Evolutionary conservation across 2,329 filamentous ascomycete genomes (phyloP).

Genomic region (Mycosphaerella sp.): DNA sequence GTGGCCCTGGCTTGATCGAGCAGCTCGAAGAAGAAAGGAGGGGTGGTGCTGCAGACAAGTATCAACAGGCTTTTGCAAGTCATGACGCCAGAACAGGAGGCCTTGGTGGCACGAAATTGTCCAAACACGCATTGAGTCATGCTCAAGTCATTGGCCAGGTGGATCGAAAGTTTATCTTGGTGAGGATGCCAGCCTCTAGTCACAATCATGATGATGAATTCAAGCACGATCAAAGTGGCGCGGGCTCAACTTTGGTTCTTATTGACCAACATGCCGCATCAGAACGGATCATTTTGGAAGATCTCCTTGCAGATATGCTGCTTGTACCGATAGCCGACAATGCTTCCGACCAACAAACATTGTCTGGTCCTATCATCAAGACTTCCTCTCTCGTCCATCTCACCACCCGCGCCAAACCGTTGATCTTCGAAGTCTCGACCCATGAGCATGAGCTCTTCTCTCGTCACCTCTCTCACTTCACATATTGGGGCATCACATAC

Average conservation of each 20-base stretch:
- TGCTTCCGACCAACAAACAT: neutral
- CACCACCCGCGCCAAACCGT: slow-evolving; percentile 42
- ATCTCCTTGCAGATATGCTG: slow-evolving; percentile 57
- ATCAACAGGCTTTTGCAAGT: neutral
- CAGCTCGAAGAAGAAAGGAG: slow-evolving; percentile 6
- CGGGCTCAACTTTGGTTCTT: slow-evolving; percentile 54
- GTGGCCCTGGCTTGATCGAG: slow-evolving; percentile 20
- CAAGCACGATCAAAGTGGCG: slow-evolving; percentile 9
- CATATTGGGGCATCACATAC: slow-evolving; percentile 68
- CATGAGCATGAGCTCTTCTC: slow-evolving; percentile 57
- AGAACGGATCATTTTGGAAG: slow-evolving; percentile 75
- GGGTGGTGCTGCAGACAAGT: slow-evolving; percentile 13
- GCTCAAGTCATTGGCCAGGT: slow-evolving; percentile 74
- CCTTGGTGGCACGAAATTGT: slow-evolving; percentile 43
- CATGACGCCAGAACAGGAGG: neutral
- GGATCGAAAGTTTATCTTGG: slow-evolving; percentile 81
- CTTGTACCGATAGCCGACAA: neutral
- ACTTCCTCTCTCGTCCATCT: neutral
- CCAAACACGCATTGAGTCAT: slow-evolving; percentile 52
- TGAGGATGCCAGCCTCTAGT: slow-evolving; percentile 44
- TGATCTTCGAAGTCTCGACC: slow-evolving; percentile 59
- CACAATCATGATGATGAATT: neutral
- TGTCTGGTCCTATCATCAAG: slow-evolving; percentile 2
- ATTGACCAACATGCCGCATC: slow-evolving; percentile 95
- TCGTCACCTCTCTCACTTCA: slow-evolving; percentile 53